Evolutionary conservation across 1,284 basidiomycete species (phyloP).

Genomic region (Marasmius tenuissimus): DNA sequence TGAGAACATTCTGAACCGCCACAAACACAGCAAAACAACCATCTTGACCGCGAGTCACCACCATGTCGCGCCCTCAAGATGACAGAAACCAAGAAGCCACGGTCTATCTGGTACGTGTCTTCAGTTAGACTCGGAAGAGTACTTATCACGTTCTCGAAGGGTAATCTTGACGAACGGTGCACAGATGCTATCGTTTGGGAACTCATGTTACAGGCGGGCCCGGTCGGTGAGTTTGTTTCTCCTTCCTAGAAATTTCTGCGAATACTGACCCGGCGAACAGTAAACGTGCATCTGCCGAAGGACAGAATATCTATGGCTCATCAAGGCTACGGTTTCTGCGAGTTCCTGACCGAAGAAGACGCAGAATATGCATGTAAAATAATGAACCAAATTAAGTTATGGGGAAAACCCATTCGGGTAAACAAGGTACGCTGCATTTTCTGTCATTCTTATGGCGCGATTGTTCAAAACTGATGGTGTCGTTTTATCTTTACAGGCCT

Average conservation of each 20-base stretch:
- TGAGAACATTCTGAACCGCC: background rate
- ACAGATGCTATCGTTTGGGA: conserved; percentile 97
- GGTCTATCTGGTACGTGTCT: conserved; percentile 76
- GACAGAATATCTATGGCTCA: conserved; percentile 97
- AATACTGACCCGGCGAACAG: conserved; percentile 39
- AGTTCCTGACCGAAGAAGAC: conserved; percentile 97
- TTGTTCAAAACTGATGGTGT: conserved; percentile 3
- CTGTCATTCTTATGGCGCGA: conserved; percentile 2
- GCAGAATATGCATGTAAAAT: conserved; percentile 99
- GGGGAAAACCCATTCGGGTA: conserved; percentile 97
- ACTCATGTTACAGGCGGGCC: conserved; percentile 97
- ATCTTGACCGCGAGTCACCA: conserved; percentile 7
- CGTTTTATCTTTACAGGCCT: conserved; percentile 53
- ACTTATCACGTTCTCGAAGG: conserved; percentile 48
- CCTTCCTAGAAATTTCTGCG: conserved; percentile 10
- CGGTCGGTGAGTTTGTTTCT: conserved; percentile 72
- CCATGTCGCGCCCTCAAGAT: conserved; percentile 84
- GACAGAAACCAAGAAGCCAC: conserved; percentile 95
- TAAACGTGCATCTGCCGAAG: conserved; percentile 98
- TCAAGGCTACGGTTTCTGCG: conserved; percentile 99
- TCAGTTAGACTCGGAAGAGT: background rate
- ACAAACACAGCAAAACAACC: conserved; percentile 9
- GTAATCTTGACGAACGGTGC: conserved; percentile 95
- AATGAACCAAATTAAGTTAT: conserved; percentile 99
- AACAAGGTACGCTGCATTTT: conserved; percentile 77